Percentiles rank a stretch among this genome's conserved stretches.
Evolutionary conservation across 192 early-diverging fungal species (phyloP).

Genomic region (Backusella luteola): DNA sequence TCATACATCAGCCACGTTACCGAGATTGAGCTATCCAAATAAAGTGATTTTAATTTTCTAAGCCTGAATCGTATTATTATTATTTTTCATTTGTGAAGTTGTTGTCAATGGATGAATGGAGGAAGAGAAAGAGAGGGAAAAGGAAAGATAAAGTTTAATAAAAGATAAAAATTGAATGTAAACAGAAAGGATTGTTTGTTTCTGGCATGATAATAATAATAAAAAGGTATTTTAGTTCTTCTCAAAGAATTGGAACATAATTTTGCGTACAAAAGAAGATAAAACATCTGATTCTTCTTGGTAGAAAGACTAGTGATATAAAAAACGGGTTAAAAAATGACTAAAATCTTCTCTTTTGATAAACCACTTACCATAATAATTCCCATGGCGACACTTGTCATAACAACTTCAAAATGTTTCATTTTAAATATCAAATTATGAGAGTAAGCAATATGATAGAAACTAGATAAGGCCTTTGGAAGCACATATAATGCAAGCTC

Average conservation of each 20-base stretch:
- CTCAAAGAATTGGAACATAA: constrained; percentile 44
- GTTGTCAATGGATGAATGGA: not conserved
- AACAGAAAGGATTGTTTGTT: not conserved
- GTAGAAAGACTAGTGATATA: constrained; percentile 48
- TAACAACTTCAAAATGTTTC: constrained; percentile 61
- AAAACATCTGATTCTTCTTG: constrained; percentile 59
- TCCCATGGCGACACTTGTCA: constrained; percentile 63
- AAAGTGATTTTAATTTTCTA: not conserved
- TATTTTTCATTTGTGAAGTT: not conserved
- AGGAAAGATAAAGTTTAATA: not conserved
- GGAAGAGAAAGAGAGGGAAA: not conserved
- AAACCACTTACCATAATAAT: constrained; percentile 63
- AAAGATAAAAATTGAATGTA: not conserved
- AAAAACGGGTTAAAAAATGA: constrained; percentile 4
- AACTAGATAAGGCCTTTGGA: constrained; percentile 66
- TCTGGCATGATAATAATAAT: not conserved
- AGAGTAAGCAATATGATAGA: constrained; percentile 66
- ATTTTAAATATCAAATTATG: constrained; percentile 57
- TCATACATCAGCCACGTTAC: not conserved
- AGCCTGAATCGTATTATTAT: not conserved
- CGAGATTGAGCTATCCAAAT: not conserved
- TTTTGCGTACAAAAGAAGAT: constrained; percentile 47
- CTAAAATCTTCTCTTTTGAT: not conserved
- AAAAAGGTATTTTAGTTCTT: constrained; percentile 32
- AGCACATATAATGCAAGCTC: constrained; percentile 80